Conservation (phyloP, 441 rosid genomes). For the Sinapis alba region DNA sequence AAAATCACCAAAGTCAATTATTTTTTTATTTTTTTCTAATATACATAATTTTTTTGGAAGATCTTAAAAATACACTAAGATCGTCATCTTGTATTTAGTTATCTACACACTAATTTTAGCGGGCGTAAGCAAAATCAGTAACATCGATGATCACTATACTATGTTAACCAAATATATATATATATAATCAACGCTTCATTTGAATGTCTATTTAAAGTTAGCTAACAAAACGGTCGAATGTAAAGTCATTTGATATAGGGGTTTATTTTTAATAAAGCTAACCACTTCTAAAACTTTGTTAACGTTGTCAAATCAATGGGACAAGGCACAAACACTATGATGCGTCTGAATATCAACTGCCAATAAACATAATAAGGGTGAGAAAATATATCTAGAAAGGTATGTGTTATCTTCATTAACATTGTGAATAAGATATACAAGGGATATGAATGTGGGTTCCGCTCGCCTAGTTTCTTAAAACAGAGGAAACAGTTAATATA, state of each 20-base stretch:
- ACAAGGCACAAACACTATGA: neutral
- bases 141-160: neutral
- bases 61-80: neutral
- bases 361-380: neutral
- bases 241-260: neutral
- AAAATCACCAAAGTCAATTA: neutral
- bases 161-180: neutral
- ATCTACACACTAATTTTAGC: neutral
- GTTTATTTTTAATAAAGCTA: neutral
- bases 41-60: neutral
- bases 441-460: neutral
- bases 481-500: neutral
- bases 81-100: neutral
- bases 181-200: neutral
- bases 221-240: neutral
- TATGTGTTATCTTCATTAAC: neutral
- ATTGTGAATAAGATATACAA: neutral
- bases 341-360: neutral
- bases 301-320: neutral
- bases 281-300: neutral
- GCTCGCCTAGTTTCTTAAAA: neutral
- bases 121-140: neutral
- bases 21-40: neutral
- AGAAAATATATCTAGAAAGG: neutral
- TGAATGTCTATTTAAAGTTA: neutral